Conservation (phyloP, 2,329 filamentous ascomycete species). For the Fusarium ramigenum region DNA sequence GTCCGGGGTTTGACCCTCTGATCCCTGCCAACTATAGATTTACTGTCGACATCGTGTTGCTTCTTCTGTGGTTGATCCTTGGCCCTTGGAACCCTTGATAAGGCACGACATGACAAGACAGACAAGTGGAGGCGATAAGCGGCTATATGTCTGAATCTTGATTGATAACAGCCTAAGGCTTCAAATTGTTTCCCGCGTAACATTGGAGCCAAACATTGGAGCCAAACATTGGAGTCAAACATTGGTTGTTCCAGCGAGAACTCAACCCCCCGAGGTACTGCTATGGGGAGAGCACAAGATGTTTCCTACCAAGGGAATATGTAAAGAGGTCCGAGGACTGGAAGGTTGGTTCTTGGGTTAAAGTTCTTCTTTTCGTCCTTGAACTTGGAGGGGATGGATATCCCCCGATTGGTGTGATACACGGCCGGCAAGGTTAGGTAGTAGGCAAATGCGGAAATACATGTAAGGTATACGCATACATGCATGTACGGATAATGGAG, state of each 20-base stretch:
- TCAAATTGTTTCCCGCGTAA: background rate
- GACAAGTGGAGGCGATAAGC: constrained; percentile 10
- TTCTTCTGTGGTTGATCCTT: constrained; percentile 9
- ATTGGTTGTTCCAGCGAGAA: background rate
- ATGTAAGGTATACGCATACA: background rate
- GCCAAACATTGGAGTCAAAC: background rate
- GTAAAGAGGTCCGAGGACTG: background rate
- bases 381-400: constrained; percentile 9
- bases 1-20: constrained; percentile 16
- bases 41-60: background rate
- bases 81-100: background rate
- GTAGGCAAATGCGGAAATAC: background rate
- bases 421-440: background rate
- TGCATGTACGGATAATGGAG: background rate
- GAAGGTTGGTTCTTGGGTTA: background rate
- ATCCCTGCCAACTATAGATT: constrained; percentile 21
- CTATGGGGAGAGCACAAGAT: background rate
- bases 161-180: constrained; percentile 8
- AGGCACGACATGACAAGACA: background rate
- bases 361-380: background rate
- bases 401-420: constrained; percentile 10
- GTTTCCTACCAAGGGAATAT: background rate
- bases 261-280: background rate
- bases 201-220: background rate
- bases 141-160: background rate